Percentiles rank a stretch among this genome's conserved stretches.
These are phyloP conservation scores for Melampsora medusae DNA, from an alignment of 1,284 basidiomycete genomes.

Conservation along the genomic window DNA sequence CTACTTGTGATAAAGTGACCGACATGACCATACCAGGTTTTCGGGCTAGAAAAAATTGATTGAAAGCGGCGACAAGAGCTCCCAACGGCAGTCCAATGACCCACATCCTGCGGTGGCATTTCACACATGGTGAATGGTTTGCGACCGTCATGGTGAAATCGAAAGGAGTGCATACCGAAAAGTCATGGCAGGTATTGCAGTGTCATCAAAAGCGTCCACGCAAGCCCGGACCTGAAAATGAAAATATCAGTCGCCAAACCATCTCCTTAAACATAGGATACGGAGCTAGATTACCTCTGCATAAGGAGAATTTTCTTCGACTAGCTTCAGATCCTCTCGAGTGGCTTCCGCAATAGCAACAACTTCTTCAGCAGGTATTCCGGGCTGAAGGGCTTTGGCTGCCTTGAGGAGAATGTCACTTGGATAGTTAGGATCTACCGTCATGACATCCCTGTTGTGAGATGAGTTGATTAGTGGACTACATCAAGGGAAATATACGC, in stretches of 20 bases:
- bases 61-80: slow-evolving; percentile 20
- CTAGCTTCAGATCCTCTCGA: slow-evolving; percentile 25
- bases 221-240: slow-evolving; percentile 62
- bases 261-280: not conserved
- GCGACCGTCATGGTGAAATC: not conserved
- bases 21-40: slow-evolving; percentile 25
- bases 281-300: slow-evolving; percentile 64
- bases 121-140: not conserved
- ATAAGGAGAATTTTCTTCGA: slow-evolving; percentile 68
- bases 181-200: slow-evolving; percentile 73
- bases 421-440: slow-evolving; percentile 33
- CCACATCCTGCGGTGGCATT: slow-evolving; percentile 25
- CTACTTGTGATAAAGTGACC: slow-evolving; percentile 30
- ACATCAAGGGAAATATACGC: too few relatives aligned
- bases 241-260: not conserved
- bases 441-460: slow-evolving; percentile 5
- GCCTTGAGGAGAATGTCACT: slow-evolving; percentile 14
- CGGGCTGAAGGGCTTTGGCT: slow-evolving; percentile 26
- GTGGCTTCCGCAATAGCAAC: slow-evolving; percentile 13
- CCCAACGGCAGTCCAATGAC: slow-evolving; percentile 31
- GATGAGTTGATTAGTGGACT: too few relatives aligned
- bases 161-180: slow-evolving; percentile 60
- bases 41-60: slow-evolving; percentile 40
- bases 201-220: slow-evolving; percentile 74
- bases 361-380: slow-evolving; percentile 11